Conservation (phyloP, 2,329 filamentous ascomycete species). For the Alternaria sp. region DNA sequence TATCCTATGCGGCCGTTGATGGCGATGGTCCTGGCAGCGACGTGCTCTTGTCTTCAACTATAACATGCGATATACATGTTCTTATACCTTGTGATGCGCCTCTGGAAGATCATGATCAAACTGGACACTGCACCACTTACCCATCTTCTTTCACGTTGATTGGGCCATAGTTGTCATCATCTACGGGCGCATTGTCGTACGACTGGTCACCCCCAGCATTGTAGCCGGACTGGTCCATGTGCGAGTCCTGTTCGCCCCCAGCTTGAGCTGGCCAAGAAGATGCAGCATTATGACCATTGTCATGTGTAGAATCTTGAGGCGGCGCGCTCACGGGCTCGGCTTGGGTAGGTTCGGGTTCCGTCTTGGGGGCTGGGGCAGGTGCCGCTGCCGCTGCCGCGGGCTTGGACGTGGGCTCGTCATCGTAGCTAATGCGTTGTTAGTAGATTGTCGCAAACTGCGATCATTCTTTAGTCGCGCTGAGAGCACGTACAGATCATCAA, state of each 20-base stretch:
- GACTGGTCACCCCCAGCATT: constrained; percentile 42
- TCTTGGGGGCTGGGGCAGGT: constrained; percentile 26
- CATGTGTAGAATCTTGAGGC: constrained; percentile 25
- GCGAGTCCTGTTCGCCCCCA: constrained; percentile 35
- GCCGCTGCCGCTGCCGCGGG: constrained; percentile 34
- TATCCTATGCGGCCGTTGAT: constrained; percentile 2
- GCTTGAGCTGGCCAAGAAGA: constrained; percentile 30
- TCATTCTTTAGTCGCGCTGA: constrained; percentile 1
- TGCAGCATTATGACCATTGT: constrained; percentile 23
- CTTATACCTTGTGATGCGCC: constrained; percentile 38
- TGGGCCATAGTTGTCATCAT: constrained; percentile 56
- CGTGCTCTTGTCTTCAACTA: neutral
- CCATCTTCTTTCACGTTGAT: constrained; percentile 89
- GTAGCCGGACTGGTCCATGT: constrained; percentile 42
- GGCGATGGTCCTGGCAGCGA: constrained; percentile 3
- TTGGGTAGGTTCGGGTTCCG: constrained; percentile 33
- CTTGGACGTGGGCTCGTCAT: constrained; percentile 50
- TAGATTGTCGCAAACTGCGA: neutral
- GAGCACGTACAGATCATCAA: constrained; percentile 84
- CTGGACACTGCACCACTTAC: constrained; percentile 65
- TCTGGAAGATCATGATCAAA: constrained; percentile 12
- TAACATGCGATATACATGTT: neutral
- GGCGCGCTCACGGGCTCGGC: constrained; percentile 29
- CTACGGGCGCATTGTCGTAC: constrained; percentile 42
- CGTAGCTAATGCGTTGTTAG: constrained; percentile 48